These are phyloP conservation scores for Lactarius akahatsu DNA, from an alignment of 768 basidiomycete genomes.

Conservation along the genomic window DNA sequence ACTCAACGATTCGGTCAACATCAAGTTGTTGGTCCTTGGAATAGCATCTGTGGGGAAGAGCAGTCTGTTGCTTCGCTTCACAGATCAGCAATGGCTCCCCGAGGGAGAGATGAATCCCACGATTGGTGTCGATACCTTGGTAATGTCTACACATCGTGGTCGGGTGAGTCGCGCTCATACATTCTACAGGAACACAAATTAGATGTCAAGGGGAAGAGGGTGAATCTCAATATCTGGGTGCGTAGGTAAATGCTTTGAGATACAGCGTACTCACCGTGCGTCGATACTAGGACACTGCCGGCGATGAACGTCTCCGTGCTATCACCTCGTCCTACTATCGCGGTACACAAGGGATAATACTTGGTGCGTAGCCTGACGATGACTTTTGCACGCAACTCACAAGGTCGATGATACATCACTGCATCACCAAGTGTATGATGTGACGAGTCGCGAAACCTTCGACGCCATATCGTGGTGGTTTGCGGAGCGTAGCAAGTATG, in stretches of 20 bases:
- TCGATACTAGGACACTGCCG: constrained; percentile 76
- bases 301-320: constrained; percentile 93
- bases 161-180: neutral
- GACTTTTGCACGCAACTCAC: neutral
- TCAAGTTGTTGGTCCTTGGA: constrained; percentile 80
- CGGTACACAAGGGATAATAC: constrained; percentile 77
- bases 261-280: neutral
- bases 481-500: constrained; percentile 89
- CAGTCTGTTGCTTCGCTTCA: constrained; percentile 87
- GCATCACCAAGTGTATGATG: constrained; percentile 76
- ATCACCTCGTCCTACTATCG: constrained; percentile 95
- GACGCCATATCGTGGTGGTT: constrained; percentile 91
- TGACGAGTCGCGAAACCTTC: constrained; percentile 87
- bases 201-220: constrained; percentile 75
- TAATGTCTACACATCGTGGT: constrained; percentile 40
- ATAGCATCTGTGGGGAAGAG: constrained; percentile 91
- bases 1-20: constrained; percentile 52
- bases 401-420: neutral
- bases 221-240: constrained; percentile 96
- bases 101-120: constrained; percentile 85
- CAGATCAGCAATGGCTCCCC: constrained; percentile 91
- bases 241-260: constrained; percentile 30
- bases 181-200: constrained; percentile 72
- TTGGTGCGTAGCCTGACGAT: constrained; percentile 45
- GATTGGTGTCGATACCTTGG: constrained; percentile 83